Evolutionary conservation across 805 yeast species (phyloP).

Genomic region (Candida sonorensis): DNA sequence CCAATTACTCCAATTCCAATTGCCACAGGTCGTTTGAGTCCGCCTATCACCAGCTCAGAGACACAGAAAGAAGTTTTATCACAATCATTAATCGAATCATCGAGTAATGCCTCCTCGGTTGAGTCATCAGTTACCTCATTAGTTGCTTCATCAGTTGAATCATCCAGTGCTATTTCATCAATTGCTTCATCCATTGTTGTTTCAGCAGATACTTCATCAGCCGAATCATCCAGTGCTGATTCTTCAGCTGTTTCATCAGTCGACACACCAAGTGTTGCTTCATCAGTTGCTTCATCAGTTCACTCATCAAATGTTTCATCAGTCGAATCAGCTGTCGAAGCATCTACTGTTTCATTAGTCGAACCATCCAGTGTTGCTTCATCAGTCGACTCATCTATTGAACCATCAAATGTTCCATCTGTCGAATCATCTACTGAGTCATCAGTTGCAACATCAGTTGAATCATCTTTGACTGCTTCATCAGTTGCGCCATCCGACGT

Average conservation of each 20-base stretch:
- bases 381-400: not conserved
- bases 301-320: not conserved
- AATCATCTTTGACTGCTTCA: not conserved
- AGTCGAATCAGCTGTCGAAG: not conserved
- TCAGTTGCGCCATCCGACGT: not conserved
- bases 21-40: no score
- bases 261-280: not conserved
- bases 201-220: not conserved
- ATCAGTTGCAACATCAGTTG: not conserved
- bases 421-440: not conserved
- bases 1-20: no score
- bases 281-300: not conserved
- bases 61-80: no score
- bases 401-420: not conserved
- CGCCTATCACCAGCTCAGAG: no score
- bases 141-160: not conserved
- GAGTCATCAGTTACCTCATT: no score
- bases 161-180: not conserved
- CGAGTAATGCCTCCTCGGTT: no score
- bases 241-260: not conserved
- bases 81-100: no score
- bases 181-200: not conserved
- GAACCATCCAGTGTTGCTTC: not conserved
- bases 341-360: not conserved
- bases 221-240: no score